Evolutionary conservation across 345 rosid species (phyloP), one percentile per base, ranked within the genome.

Genomic region (Camelina neglecta): DNA sequence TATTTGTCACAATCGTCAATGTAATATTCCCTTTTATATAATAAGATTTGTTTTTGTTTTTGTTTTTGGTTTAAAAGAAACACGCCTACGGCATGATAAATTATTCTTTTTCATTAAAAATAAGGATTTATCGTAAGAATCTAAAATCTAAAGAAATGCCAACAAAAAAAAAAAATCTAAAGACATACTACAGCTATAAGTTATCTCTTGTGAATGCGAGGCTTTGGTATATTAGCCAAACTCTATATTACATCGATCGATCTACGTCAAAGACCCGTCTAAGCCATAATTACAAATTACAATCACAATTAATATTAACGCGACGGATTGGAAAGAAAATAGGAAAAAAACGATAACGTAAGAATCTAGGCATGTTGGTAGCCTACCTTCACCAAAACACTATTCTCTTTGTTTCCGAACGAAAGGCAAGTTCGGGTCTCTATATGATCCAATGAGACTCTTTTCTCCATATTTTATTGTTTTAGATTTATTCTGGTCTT

Each of bases 381-480:
- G 80, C 75, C 80, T 71, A 77, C 59, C 67, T 77, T 77, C 61
- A 77, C 80, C 80, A 48, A 63, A 15, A 69, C 65, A 58, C 47
- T 38, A 16, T 49, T 56, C 36, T 42, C 8, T 48, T 48, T 70
- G 75, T 71, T 70, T 70, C 71, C 60, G 31, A 76, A 76, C 71
- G 16, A 35, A 70, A 55, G 26, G 65, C 65, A 69, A 63, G 42
- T 70, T 55, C 57, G 11, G 36, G 62, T 45, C 61, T 55, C 42
- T 61, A 7, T 71, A 67, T 48, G 54, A 75, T 67, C 54, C 61
- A 18, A 65, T 39, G 29, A 9, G 23, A 31, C 58, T 26, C 49
- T 41, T 51, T 51, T 61, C 56, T 31, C n/a, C 41, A 31, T 69
- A 53, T 44, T 60, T 53, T 29, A 70, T n/a, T 54, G 42, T 51